phyloP scores from a whole-genome alignment of 148 eudicot genomes.

The Oxyria digyna region DNA sequence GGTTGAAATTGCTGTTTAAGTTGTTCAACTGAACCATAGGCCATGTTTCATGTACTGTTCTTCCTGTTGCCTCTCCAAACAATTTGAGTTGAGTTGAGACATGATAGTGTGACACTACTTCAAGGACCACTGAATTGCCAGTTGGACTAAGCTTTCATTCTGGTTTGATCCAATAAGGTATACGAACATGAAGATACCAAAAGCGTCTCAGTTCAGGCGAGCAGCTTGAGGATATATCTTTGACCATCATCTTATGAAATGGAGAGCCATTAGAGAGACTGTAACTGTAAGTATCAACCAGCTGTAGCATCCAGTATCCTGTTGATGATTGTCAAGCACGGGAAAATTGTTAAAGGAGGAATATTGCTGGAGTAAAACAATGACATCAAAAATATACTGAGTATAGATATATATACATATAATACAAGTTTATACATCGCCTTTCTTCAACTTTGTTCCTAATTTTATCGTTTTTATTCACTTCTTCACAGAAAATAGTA shows the following conservation, averaged over 20 bases:
- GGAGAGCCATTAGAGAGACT: neutral
- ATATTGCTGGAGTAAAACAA: neutral
- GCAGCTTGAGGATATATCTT: neutral
- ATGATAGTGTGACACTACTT: neutral
- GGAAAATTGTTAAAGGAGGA: neutral
- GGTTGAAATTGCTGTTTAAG: neutral
- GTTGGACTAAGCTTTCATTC: neutral
- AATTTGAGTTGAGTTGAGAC: neutral
- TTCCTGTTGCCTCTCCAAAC: neutral
- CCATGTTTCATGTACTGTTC: neutral
- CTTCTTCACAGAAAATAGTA: neutral
- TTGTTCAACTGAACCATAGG: neutral
- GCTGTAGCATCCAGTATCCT: neutral
- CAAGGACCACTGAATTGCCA: neutral
- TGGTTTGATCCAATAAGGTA: neutral
- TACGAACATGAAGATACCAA: neutral
- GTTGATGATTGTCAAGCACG: neutral
- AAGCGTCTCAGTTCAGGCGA: neutral
- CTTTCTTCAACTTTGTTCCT: too few species aligned
- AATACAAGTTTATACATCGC: neutral
- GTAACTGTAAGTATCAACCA: neutral
- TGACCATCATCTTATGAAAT: neutral
- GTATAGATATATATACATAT: too few species aligned
- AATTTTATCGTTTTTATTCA: too few species aligned
- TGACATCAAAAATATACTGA: neutral